Base-by-base conservation (phyloP, 495 filamentous ascomycete genomes). In the Aspergillus saccharolyticus region DNA sequence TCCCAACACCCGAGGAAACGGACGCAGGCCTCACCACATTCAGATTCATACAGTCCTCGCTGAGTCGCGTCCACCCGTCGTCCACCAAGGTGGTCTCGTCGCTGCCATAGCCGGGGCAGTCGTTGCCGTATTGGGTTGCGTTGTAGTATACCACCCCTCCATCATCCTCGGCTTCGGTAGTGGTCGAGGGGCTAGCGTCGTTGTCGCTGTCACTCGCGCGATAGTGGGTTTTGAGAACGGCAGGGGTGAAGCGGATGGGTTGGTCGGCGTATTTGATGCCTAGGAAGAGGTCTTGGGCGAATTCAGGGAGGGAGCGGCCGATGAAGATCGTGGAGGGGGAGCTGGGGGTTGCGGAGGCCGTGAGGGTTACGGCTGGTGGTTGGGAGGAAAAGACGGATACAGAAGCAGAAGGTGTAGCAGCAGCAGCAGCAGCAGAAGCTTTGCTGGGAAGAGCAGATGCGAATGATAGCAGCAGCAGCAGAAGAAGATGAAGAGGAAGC, bases 31-130 rank as follows among this genome's bases (percentile, higher is more conserved):
- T 78, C 30, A 85, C 71, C 10, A 89, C 73, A 59, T 87, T 88
- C 52, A 89, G 62, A 56, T 80, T 86, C 18, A 87, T 68, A 59
- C 86, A 89, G 67, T 89, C 75, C 60, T 89, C 85, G 52, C 68
- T 74, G 53, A 67, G 44, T 33, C 54, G 43, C 21, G 67, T 63
- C n/a, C 67, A 50, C 1, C 71, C 69, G 44, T 42, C 49, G 2
- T 64, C 49, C 4, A 71, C 60, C 4, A 72, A 24, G 0, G 51
- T 63, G 6, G 58, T 66, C 17, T 65, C 63, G 44, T 74, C 69
- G 8, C 67, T 70, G 24, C 71, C 71, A 53, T 74, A 74, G 0
- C 63, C 69, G 15, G 71, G 71, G 53, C 71, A 72, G 17, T 74
- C 71, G 42, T 69, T 58, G n/a, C 71, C 69, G 48, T 74, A 74